These are phyloP conservation scores for Mycena chlorophos DNA, from an alignment of 768 basidiomycete genomes.

Conservation along the genomic window DNA sequence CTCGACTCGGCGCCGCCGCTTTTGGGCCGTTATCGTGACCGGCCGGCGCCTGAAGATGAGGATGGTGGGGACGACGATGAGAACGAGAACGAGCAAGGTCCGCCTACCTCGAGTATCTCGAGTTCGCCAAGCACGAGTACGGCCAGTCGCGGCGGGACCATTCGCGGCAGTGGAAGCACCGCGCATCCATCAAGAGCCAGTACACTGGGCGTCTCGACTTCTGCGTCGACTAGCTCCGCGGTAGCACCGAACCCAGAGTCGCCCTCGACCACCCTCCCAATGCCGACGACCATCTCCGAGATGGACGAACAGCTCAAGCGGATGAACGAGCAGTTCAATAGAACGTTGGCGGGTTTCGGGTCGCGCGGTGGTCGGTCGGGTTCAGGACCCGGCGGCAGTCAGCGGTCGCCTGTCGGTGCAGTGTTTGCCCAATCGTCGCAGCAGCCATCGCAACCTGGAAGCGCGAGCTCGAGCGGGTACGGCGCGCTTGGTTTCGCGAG, in stretches of 20 bases:
- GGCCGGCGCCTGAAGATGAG: conserved; percentile 5
- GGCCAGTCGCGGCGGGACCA: conserved; percentile 16
- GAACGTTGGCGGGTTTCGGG: conserved; percentile 61
- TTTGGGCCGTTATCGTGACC: conserved; percentile 38
- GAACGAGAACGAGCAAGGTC: conserved; percentile 5
- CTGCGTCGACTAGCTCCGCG: conserved; percentile 19
- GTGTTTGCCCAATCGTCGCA: background rate
- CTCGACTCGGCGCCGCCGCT: conserved; percentile 73
- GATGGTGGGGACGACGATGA: conserved; percentile 5
- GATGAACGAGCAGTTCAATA: conserved; percentile 71
- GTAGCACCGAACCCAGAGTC: conserved; percentile 51
- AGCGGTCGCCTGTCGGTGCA: conserved; percentile 4
- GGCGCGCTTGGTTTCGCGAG: conserved; percentile 27
- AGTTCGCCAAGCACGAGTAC: conserved; percentile 15
- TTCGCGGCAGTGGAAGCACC: conserved; percentile 13
- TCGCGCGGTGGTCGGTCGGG: no score
- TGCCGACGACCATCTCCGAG: conserved; percentile 66
- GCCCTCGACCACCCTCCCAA: no score
- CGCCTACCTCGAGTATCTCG: conserved; percentile 3
- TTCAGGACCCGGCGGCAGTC: conserved; percentile 12
- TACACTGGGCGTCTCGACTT: conserved; percentile 9
- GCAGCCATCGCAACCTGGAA: conserved; percentile 6
- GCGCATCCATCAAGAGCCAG: conserved; percentile 1
- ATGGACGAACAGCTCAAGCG: conserved; percentile 62
- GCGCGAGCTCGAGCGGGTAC: conserved; percentile 8